phyloP scores from a whole-genome alignment of 345 rosid genomes.

The Xanthoceras sorbifolium region DNA sequence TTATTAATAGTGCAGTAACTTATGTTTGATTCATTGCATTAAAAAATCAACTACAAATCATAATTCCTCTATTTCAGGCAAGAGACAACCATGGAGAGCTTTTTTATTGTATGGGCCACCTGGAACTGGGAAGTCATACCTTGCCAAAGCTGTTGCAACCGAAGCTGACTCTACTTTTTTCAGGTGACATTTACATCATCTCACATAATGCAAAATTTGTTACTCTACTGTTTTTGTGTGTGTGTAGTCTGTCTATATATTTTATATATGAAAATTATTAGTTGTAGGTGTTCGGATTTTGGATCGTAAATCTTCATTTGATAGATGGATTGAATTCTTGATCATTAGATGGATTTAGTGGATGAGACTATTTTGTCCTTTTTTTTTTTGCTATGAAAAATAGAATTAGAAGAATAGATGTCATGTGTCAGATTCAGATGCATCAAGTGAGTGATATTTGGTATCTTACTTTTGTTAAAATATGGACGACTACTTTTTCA shows the following conservation, averaged over 20 bases:
- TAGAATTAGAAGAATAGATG: too few relatives aligned
- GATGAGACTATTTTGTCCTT: too few relatives aligned
- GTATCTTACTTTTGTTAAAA: too few relatives aligned
- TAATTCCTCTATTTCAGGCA: conserved; percentile 49
- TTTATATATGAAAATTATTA: too few relatives aligned
- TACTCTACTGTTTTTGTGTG: not conserved
- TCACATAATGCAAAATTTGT: not conserved
- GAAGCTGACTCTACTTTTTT: conserved; percentile 95
- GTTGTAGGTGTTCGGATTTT: too few relatives aligned
- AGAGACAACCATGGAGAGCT: conserved; percentile 94
- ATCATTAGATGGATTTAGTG: too few relatives aligned
- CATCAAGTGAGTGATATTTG: too few relatives aligned
- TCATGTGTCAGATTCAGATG: too few relatives aligned
- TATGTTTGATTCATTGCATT: not conserved
- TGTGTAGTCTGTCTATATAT: not conserved
- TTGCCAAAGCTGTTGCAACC: conserved; percentile 96
- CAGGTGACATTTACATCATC: conserved; percentile 49
- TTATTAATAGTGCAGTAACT: not conserved
- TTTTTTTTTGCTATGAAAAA: too few relatives aligned
- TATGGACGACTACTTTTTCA: too few relatives aligned
- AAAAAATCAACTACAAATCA: not conserved
- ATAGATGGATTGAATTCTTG: too few relatives aligned
- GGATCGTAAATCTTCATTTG: too few relatives aligned
- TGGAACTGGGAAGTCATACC: conserved; percentile 92
- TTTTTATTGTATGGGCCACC: conserved; percentile 93